Evolutionary conservation across 352 stramenopile genomes (phyloP).

Genomic region (Phytophthora lateralis): DNA sequence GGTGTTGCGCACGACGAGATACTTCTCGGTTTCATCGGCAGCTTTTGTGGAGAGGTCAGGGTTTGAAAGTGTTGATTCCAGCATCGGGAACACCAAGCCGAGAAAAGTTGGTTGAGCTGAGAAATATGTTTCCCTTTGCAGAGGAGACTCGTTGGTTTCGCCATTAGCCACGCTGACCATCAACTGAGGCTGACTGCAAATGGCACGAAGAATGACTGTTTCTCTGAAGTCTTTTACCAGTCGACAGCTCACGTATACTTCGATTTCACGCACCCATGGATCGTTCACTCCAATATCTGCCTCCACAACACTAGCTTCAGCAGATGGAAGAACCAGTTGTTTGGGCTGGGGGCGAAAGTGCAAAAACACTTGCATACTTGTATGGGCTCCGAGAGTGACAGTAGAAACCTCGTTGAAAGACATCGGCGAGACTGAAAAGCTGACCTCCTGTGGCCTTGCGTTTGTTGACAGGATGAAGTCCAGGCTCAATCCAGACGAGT

Average conservation of each 20-base stretch:
- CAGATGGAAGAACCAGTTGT: conserved; percentile 17
- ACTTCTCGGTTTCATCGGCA: conserved; percentile 61
- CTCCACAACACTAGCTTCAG: conserved; percentile 9
- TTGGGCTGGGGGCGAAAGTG: conserved; percentile 81
- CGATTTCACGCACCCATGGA: conserved; percentile 82
- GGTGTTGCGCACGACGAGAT: conserved; percentile 80
- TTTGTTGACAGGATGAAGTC: conserved; percentile 90
- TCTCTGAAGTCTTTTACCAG: conserved; percentile 90
- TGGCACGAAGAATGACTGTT: conserved; percentile 77
- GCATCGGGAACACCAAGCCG: conserved; percentile 80
- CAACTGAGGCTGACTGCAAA: conserved; percentile 82
- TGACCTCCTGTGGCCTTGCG: conserved; percentile 76
- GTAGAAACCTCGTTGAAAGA: conserved; percentile 86
- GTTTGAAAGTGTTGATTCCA: conserved; percentile 64
- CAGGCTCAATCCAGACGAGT: conserved; percentile 80
- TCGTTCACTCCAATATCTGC: conserved; percentile 37
- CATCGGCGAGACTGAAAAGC: conserved; percentile 82
- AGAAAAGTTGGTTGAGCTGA: conserved; percentile 77
- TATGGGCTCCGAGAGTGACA: conserved; percentile 70
- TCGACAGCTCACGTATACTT: conserved; percentile 89
- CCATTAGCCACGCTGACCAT: conserved; percentile 69
- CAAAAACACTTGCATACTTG: conserved; percentile 85
- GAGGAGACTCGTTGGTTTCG: conserved; percentile 40
- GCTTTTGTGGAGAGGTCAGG: conserved; percentile 34
- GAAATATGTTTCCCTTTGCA: conserved; percentile 36